phyloP scores from a whole-genome alignment of 164 flowering plant genomes.

The Stephania yunnanensis region DNA sequence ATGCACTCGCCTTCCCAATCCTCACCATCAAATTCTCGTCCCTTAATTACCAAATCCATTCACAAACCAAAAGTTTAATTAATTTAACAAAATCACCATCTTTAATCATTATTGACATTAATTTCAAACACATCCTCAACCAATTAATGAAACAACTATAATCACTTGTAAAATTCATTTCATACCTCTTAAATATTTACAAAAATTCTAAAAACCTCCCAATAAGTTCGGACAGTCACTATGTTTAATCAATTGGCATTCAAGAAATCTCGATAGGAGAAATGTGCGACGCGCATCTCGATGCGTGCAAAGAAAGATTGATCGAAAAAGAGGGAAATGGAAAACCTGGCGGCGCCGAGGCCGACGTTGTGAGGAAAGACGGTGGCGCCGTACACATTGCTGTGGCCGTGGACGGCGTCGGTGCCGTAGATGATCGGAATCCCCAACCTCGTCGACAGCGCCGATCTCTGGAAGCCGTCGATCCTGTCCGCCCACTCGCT shows the following conservation, averaged over 20 bases:
- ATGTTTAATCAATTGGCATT: no score
- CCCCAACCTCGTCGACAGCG: slow-evolving; percentile 10
- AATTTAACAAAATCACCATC: no score
- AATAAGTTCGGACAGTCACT: no score
- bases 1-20: slow-evolving; percentile 42
- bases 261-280: no score
- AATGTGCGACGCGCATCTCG: no score
- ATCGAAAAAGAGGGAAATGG: background rate
- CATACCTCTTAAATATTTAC: no score
- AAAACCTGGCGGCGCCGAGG: slow-evolving; percentile 12
- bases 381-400: slow-evolving; percentile 11
- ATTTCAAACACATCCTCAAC: no score
- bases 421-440: slow-evolving; percentile 15
- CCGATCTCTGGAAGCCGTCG: slow-evolving; percentile 4
- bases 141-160: no score
- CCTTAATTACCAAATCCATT: slow-evolving; percentile 13
- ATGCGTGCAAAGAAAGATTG: background rate
- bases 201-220: no score
- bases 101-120: no score
- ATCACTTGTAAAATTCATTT: no score
- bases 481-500: slow-evolving; percentile 8
- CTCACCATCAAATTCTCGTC: slow-evolving; percentile 31
- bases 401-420: slow-evolving; percentile 15
- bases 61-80: no score
- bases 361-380: slow-evolving; percentile 15